Evolutionary conservation across 805 yeast species (phyloP).

Genomic region (Debaryomyces prosopidis): DNA sequence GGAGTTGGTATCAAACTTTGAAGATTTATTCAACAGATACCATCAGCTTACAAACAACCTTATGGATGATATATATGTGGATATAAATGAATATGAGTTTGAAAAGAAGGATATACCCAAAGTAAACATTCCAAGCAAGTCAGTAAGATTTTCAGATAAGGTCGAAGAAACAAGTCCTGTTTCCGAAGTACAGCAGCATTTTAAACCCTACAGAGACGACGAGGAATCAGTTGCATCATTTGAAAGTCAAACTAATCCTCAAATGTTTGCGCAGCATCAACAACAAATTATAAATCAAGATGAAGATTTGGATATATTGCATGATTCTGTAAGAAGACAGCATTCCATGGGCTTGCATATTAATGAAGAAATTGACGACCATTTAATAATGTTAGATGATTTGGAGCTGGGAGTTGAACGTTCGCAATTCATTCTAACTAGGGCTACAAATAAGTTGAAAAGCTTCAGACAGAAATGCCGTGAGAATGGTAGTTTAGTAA

Average conservation of each 20-base stretch:
- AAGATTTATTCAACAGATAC: slow-evolving; percentile 16
- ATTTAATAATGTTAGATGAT: slow-evolving; percentile 40
- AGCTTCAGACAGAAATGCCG: slow-evolving; percentile 32
- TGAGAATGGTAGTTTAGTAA: slow-evolving; percentile 45
- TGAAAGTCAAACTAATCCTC: slow-evolving; percentile 34
- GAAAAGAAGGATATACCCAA: slow-evolving; percentile 7
- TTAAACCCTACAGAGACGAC: slow-evolving; percentile 38
- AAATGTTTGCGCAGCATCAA: slow-evolving; percentile 43
- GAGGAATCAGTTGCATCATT: slow-evolving; percentile 20
- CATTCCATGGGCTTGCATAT: slow-evolving; percentile 41
- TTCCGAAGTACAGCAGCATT: slow-evolving; percentile 28
- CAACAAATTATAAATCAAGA: slow-evolving; percentile 42
- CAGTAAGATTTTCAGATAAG: slow-evolving; percentile 41
- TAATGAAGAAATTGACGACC: slow-evolving; percentile 42
- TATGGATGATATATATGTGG: slow-evolving; percentile 26
- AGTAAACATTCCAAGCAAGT: slow-evolving; percentile 16
- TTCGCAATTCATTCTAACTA: slow-evolving; percentile 29
- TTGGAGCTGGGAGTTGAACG: slow-evolving; percentile 42
- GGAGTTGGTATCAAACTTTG: slow-evolving; percentile 5
- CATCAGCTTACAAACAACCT: slow-evolving; percentile 15
- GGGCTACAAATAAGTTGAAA: slow-evolving; percentile 29
- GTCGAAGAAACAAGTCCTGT: slow-evolving; percentile 21
- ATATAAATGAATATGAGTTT: slow-evolving; percentile 31
- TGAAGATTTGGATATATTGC: slow-evolving; percentile 32
- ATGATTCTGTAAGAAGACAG: slow-evolving; percentile 34